A percentile compares a stretch with the other conserved stretches of the same genome.
Conservation (phyloP, 75 land plant species). For the Gnetum montanum region DNA sequence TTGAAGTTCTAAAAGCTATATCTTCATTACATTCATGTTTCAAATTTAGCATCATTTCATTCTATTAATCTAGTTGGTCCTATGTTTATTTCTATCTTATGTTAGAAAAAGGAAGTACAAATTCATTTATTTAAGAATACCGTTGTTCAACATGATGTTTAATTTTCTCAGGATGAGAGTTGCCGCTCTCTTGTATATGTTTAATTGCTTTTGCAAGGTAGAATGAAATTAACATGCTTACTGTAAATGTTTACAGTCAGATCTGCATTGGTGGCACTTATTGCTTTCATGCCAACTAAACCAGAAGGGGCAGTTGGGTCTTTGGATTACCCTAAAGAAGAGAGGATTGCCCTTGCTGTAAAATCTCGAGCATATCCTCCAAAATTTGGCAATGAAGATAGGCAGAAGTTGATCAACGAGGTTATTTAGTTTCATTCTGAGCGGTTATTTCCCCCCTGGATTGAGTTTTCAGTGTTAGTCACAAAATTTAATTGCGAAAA, state of each 20-base stretch:
- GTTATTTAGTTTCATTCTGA: slow-evolving; percentile 31
- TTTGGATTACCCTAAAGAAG: slow-evolving; percentile 84
- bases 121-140: no score
- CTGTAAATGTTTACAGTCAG: slow-evolving; percentile 62
- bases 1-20: no score
- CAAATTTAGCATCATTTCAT: no score
- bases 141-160: no score
- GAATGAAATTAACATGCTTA: no score
- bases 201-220: no score
- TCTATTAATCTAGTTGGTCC: no score
- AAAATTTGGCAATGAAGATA: slow-evolving; percentile 69
- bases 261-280: slow-evolving; percentile 92
- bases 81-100: no score
- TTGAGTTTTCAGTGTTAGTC: neutral
- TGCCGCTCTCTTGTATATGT: neutral
- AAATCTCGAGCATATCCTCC: slow-evolving; percentile 84
- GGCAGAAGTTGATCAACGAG: slow-evolving; percentile 92
- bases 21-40: no score
- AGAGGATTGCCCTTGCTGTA: slow-evolving; percentile 75
- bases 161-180: no score
- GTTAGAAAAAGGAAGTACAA: no score
- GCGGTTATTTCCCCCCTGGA: neutral
- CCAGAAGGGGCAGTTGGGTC: slow-evolving; percentile 94
- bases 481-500: no score
- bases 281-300: slow-evolving; percentile 97